These are phyloP conservation scores for Cytospora mali DNA, from an alignment of 2,329 filamentous ascomycete genomes.

Conservation along the genomic window DNA sequence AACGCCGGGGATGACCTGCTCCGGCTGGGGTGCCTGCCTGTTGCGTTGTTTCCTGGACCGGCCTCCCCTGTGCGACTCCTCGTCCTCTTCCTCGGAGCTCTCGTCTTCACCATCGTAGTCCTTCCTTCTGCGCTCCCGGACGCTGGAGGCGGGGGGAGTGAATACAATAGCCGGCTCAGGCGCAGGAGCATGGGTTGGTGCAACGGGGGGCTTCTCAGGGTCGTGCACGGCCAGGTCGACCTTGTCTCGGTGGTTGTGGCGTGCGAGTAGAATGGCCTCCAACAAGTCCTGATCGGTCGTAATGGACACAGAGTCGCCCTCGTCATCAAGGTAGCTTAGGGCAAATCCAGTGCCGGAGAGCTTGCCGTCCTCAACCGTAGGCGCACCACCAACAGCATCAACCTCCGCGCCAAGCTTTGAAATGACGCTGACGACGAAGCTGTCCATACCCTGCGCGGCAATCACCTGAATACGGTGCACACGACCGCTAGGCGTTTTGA, in stretches of 20 bases:
- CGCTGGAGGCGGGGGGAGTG: constrained; percentile 53
- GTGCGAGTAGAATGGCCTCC: constrained; percentile 84
- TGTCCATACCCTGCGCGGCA: constrained; percentile 76
- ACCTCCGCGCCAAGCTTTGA: constrained; percentile 84
- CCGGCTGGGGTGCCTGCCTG: constrained; percentile 39
- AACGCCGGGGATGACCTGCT: constrained; percentile 86
- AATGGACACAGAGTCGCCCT: constrained; percentile 95
- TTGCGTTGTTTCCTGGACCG: constrained; percentile 46
- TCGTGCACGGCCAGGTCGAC: constrained; percentile 97
- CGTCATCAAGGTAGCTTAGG: constrained; percentile 93
- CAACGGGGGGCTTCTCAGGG: constrained; percentile 82
- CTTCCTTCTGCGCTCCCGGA: constrained; percentile 53
- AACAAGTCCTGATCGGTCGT: constrained; percentile 92
- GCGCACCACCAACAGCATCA: constrained; percentile 79
- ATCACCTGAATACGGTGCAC: constrained; percentile 89
- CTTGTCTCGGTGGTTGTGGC: constrained; percentile 79
- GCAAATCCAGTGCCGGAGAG: constrained; percentile 81
- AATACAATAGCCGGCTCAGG: constrained; percentile 43
- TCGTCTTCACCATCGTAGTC: constrained; percentile 52
- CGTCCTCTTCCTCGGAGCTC: constrained; percentile 53
- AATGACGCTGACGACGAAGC: constrained; percentile 76
- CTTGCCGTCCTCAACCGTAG: constrained; percentile 76
- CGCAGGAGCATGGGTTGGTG: constrained; percentile 54
- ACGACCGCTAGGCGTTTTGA: constrained; percentile 93
- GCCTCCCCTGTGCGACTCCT: constrained; percentile 45